Percentiles rank a stretch among this genome's conserved stretches.
These are phyloP conservation scores for Withania somnifera DNA, from an alignment of 305 asterid species.

Conservation along the genomic window DNA sequence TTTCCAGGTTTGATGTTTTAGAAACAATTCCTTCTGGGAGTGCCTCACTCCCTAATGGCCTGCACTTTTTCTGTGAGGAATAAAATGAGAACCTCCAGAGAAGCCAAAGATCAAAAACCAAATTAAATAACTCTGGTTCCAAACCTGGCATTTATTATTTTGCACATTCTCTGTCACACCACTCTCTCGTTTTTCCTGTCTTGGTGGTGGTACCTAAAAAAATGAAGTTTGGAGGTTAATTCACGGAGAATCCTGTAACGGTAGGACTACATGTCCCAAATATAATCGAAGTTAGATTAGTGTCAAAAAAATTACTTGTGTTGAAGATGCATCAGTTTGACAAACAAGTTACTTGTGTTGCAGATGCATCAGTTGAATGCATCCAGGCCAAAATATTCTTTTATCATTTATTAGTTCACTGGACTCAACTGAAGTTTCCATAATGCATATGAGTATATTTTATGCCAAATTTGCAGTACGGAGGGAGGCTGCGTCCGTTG, in stretches of 20 bases:
- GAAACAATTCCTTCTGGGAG: conserved; percentile 80
- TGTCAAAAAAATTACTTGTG: background rate
- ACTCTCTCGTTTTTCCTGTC: conserved; percentile 10
- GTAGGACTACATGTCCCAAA: background rate
- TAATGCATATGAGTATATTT: background rate
- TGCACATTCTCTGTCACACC: conserved; percentile 5
- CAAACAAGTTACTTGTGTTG: background rate
- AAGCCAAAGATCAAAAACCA: background rate
- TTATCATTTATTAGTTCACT: background rate
- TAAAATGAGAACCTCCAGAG: background rate
- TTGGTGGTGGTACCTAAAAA: conserved; percentile 20
- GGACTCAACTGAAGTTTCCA: background rate
- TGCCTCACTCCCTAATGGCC: conserved; percentile 53
- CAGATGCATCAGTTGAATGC: background rate
- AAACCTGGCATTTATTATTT: conserved; percentile 46
- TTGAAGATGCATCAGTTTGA: too few relatives aligned
- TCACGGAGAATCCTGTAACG: background rate
- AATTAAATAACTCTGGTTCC: conserved; percentile 1
- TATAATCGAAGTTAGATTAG: background rate
- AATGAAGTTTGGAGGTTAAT: conserved; percentile 6
- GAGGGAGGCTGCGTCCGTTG: background rate
- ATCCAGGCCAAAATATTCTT: background rate
- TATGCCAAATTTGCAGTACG: background rate
- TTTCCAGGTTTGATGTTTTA: conserved; percentile 52
- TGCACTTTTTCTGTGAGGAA: conserved; percentile 43